phyloP scores from a whole-genome alignment of 2,329 filamentous ascomycete species.

The Aspergillus quadricinctus region DNA sequence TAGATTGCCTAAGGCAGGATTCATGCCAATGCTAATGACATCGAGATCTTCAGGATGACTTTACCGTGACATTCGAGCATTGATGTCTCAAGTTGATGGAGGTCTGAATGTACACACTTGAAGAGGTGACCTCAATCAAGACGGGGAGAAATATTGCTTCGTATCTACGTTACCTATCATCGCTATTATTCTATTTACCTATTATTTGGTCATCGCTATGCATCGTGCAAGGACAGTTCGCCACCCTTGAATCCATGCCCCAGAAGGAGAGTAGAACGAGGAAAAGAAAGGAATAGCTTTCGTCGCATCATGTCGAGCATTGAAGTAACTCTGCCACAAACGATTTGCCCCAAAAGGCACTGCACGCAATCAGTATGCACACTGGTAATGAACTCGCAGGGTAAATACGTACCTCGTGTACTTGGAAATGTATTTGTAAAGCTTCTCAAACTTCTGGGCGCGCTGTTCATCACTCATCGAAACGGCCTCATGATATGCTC shows the following conservation, averaged over 20 bases:
- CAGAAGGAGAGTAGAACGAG: neutral
- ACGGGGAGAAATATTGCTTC: constrained; percentile 8
- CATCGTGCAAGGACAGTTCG: neutral
- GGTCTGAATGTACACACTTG: neutral
- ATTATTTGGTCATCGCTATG: neutral
- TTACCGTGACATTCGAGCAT: neutral
- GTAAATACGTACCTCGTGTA: constrained; percentile 66
- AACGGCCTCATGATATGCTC: constrained; percentile 91
- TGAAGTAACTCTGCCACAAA: neutral
- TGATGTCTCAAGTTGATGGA: neutral
- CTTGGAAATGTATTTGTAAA: constrained; percentile 93
- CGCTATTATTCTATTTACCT: neutral
- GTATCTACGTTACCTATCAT: neutral
- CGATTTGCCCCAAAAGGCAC: constrained; percentile 52
- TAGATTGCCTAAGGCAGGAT: neutral
- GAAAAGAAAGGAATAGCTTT: neutral
- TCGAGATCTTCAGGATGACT: neutral
- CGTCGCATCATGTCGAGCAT: neutral
- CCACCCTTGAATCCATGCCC: neutral
- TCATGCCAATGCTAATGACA: neutral
- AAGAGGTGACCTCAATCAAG: neutral
- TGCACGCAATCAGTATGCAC: constrained; percentile 29
- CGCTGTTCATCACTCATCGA: constrained; percentile 91
- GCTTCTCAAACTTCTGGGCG: constrained; percentile 79
- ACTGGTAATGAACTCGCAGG: neutral